Percentiles rank a stretch among this genome's conserved stretches.
Conservation (phyloP, 2,329 filamentous ascomycete genomes). For the Fusarium austroafricanum region DNA sequence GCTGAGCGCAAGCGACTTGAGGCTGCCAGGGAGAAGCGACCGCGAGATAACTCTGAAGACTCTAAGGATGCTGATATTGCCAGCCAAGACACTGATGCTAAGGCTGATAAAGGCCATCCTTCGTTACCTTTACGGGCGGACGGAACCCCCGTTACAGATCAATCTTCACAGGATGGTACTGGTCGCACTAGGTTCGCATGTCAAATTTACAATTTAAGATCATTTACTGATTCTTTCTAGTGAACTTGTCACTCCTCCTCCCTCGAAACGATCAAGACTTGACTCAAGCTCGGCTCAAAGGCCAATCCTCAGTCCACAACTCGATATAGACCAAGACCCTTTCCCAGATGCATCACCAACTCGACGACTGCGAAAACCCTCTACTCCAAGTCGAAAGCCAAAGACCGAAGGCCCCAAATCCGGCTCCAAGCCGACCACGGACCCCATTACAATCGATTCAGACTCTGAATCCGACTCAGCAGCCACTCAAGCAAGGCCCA, state of each 20-base stretch:
- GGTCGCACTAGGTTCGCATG: conserved; percentile 40
- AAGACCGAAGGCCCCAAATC: conserved; percentile 12
- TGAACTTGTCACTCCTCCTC: conserved; percentile 52
- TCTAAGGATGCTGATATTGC: neutral
- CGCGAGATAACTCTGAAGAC: conserved; percentile 33
- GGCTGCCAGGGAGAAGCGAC: conserved; percentile 37
- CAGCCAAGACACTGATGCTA: neutral
- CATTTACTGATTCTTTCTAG: conserved; percentile 41
- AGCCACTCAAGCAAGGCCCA: conserved; percentile 12
- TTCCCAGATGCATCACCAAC: conserved; percentile 41
- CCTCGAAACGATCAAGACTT: conserved; percentile 54
- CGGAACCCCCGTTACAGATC: conserved; percentile 17
- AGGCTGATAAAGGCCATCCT: neutral
- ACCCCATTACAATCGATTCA: conserved; percentile 45
- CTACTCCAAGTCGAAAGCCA: conserved; percentile 19
- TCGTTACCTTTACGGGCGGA: neutral
- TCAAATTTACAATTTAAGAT: neutral
- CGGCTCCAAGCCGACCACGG: neutral
- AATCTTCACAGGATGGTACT: conserved; percentile 19
- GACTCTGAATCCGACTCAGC: conserved; percentile 51
- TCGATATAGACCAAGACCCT: conserved; percentile 21
- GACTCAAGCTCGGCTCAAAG: conserved; percentile 39
- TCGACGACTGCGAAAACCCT: conserved; percentile 12
- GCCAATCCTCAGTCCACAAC: conserved; percentile 26
- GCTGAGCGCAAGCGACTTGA: conserved; percentile 31